Evolutionary conservation across 2,329 filamentous ascomycete species (phyloP), one percentile per base, ranked within the genome.

Genomic region (Ophiostoma sp.): DNA sequence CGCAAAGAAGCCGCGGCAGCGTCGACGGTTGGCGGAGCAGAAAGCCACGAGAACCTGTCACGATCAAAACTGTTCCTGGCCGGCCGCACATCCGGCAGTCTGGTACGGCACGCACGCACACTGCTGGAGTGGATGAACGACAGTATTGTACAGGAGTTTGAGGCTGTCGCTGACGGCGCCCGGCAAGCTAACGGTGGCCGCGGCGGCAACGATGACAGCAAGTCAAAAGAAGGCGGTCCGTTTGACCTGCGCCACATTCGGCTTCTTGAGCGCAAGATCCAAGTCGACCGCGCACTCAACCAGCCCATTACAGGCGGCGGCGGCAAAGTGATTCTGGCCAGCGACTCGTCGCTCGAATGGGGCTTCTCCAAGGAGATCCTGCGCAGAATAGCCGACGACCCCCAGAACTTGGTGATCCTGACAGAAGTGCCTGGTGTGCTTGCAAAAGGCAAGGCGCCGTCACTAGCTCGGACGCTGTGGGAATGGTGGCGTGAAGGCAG

Each of bases 61-160:
- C 79, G 82, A 0, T 81, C 86, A 0, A 87, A 85, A 75, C 83
- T 97, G 0, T 97, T 93, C 77, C 83, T 99, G 62, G 94, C 94
- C 0, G 94, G 93, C 54, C 90, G 89, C 71, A 96, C 93, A 72
- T 91, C 92, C 73, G 90, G 92, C 71, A 94, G 93, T 73, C 96
- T 94, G 0, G 91, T 98, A 84, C 87, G 93, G 68, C 92, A 97
- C 74, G 92, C 94, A 35, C 87, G 94, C 74, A 97, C 94, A 78
- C 96, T 99, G 92, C 83, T 99, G 41, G 95, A 99, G 77, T 99
- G 95, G 95, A 98, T 99, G 94, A 94, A 98, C 77, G 94, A 97
- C 76, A 90, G 89, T 71, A 96, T 99, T 71, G 90, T 96, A 60
- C 89, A 93, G 69, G 94, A 98, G 76, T 96, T 97, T 72, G 94